Percentiles rank a stretch among this genome's conserved stretches.
Evolutionary conservation across 345 rosid genomes (phyloP).

Genomic region (Erysimum cheiranthoides): DNA sequence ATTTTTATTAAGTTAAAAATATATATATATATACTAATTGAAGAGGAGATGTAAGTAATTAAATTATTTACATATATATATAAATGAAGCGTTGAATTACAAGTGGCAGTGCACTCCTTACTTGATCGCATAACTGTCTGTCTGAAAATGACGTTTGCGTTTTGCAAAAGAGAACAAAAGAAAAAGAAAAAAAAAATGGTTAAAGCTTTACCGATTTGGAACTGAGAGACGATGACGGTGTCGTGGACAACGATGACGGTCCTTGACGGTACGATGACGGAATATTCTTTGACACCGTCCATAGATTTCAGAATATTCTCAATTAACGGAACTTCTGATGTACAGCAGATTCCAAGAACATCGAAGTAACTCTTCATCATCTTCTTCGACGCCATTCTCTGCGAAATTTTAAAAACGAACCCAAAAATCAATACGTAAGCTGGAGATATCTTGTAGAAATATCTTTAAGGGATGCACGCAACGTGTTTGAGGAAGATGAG

Average conservation of each 20-base stretch:
- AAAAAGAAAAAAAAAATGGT: neutral
- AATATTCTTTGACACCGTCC: constrained; percentile 67
- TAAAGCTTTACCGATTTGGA: constrained; percentile 67
- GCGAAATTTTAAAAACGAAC: neutral
- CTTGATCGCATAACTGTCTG: neutral
- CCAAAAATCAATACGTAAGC: too few relatives aligned
- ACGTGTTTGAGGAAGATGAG: constrained; percentile 32
- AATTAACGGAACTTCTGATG: constrained; percentile 82
- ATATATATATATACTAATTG: too few relatives aligned
- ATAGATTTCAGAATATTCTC: constrained; percentile 68
- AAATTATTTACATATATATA: too few relatives aligned
- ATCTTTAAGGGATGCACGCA: constrained; percentile 33
- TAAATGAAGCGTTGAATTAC: neutral
- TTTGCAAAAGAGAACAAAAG: constrained; percentile 2
- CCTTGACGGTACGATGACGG: constrained; percentile 77
- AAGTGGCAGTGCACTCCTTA: neutral
- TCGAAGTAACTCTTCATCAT: constrained; percentile 84
- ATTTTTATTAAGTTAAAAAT: too few relatives aligned
- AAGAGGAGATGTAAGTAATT: too few relatives aligned
- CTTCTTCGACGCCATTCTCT: constrained; percentile 41
- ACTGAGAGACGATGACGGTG: constrained; percentile 61
- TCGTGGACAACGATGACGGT: constrained; percentile 96
- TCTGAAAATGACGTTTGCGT: constrained; percentile 31
- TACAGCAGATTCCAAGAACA: constrained; percentile 83
- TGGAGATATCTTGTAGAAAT: too few relatives aligned